Evolutionary conservation across 1,139 yeast genomes (phyloP).

Genomic region (Lodderomyces elongisporus): DNA sequence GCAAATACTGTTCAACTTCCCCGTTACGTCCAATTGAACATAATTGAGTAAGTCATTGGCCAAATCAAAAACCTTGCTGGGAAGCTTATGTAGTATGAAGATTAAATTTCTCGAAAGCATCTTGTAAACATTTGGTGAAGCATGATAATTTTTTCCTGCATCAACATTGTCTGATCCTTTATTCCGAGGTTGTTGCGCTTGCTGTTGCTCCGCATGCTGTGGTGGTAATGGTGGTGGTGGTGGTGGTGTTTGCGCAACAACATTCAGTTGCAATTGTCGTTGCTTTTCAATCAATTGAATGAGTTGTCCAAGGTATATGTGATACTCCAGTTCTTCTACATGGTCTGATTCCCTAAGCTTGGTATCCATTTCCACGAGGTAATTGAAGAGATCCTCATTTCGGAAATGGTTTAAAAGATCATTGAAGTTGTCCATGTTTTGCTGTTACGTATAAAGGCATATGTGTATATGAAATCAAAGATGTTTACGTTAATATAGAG

Average conservation of each 20-base stretch:
- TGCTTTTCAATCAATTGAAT: slow-evolving; percentile 16
- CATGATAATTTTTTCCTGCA: neutral
- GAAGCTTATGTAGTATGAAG: slow-evolving; percentile 25
- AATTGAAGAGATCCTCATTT: slow-evolving; percentile 20
- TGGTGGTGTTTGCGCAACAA: slow-evolving; percentile 1
- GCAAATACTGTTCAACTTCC: slow-evolving; percentile 17
- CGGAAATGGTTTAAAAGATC: slow-evolving; percentile 17
- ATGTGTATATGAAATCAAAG: no score
- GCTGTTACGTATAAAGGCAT: no score
- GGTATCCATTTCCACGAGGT: slow-evolving; percentile 21
- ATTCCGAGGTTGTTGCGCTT: no score
- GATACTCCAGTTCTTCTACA: slow-evolving; percentile 14
- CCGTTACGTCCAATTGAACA: slow-evolving; percentile 19
- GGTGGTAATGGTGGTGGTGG: slow-evolving; percentile 7
- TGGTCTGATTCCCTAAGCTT: slow-evolving; percentile 14
- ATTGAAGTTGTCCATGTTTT: slow-evolving; percentile 15
- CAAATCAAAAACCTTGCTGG: slow-evolving; percentile 37
- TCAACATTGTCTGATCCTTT: slow-evolving; percentile 7
- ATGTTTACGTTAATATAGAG: no score
- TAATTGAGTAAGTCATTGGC: slow-evolving; percentile 34
- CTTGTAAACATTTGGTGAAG: slow-evolving; percentile 25
- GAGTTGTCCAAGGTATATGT: slow-evolving; percentile 16
- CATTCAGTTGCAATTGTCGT: slow-evolving; percentile 6
- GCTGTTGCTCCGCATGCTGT: no score
- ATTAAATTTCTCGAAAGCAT: slow-evolving; percentile 29